These are phyloP conservation scores for Marasmius fiardii DNA, from an alignment of 1,284 basidiomycete species.

Conservation along the genomic window DNA sequence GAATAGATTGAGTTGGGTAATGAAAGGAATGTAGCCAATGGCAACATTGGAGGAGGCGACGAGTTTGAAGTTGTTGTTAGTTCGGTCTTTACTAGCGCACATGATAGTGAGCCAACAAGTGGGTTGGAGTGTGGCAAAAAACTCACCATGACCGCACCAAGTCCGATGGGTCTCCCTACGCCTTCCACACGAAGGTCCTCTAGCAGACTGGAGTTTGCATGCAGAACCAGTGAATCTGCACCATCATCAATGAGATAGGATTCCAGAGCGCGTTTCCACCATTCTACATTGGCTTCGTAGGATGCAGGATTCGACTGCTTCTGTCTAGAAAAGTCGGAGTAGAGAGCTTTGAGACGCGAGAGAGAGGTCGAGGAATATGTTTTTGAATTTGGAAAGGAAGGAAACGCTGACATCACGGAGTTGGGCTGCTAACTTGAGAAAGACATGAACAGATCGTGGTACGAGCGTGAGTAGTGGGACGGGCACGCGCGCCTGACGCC, in stretches of 20 bases:
- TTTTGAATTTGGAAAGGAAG: slow-evolving; percentile 16
- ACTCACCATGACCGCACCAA: slow-evolving; percentile 82
- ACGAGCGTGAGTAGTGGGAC: not conserved
- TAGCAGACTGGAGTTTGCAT: slow-evolving; percentile 55
- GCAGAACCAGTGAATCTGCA: slow-evolving; percentile 55
- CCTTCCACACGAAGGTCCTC: slow-evolving; percentile 63
- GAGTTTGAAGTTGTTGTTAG: slow-evolving; percentile 37
- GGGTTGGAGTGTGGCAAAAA: not conserved
- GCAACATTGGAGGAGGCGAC: slow-evolving; percentile 31
- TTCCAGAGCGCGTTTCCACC: slow-evolving; percentile 81
- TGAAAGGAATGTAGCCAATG: slow-evolving; percentile 55
- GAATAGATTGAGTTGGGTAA: slow-evolving; percentile 65
- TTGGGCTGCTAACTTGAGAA: not conserved
- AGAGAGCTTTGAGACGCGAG: slow-evolving; percentile 77
- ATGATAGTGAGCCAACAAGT: slow-evolving; percentile 2
- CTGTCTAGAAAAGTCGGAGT: slow-evolving; percentile 85
- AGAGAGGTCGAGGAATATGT: slow-evolving; percentile 51
- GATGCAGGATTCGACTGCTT: slow-evolving; percentile 82
- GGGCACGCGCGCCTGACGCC: no score
- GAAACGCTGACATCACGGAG: not conserved
- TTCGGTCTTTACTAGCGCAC: slow-evolving; percentile 49
- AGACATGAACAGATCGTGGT: not conserved
- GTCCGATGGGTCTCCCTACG: slow-evolving; percentile 77
- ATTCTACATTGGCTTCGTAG: slow-evolving; percentile 78
- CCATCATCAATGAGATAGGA: slow-evolving; percentile 58